These are phyloP conservation scores for Starmerella bombicola DNA, from an alignment of 805 yeast genomes.

Conservation along the genomic window DNA sequence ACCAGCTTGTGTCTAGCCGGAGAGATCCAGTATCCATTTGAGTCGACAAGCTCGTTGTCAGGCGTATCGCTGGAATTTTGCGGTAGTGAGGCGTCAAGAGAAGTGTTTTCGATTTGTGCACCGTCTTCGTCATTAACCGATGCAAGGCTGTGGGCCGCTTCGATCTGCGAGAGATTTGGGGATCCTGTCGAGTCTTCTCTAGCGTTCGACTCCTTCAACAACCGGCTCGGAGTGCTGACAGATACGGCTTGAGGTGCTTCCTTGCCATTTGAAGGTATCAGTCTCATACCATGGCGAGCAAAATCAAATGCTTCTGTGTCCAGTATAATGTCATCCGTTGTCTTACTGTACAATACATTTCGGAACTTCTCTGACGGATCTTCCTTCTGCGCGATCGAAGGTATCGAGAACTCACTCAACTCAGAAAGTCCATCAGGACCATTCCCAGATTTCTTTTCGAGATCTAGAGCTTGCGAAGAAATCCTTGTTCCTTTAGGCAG, in stretches of 20 bases:
- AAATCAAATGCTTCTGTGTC: conserved; percentile 54
- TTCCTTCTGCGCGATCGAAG: not conserved
- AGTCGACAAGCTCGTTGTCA: conserved; percentile 40
- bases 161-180: not conserved
- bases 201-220: not conserved
- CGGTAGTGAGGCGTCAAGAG: not conserved
- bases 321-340: conserved; percentile 55
- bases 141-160: not conserved
- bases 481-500: conserved; percentile 6
- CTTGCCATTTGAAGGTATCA: not conserved
- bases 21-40: conserved; percentile 75
- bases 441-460: not conserved
- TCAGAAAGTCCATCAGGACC: not conserved
- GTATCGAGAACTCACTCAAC: not conserved
- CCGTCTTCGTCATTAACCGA: not conserved
- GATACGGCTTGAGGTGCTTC: conserved; percentile 3
- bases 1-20: conserved; percentile 60
- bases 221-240: conserved; percentile 9
- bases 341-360: conserved; percentile 31
- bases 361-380: conserved; percentile 13
- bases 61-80: conserved; percentile 9
- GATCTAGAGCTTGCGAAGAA: not conserved
- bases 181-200: conserved; percentile 1
- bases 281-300: not conserved
- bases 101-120: not conserved